These are phyloP conservation scores for Panicum hallii DNA, from an alignment of 202 grass and related monocot genomes.

Conservation along the genomic window DNA sequence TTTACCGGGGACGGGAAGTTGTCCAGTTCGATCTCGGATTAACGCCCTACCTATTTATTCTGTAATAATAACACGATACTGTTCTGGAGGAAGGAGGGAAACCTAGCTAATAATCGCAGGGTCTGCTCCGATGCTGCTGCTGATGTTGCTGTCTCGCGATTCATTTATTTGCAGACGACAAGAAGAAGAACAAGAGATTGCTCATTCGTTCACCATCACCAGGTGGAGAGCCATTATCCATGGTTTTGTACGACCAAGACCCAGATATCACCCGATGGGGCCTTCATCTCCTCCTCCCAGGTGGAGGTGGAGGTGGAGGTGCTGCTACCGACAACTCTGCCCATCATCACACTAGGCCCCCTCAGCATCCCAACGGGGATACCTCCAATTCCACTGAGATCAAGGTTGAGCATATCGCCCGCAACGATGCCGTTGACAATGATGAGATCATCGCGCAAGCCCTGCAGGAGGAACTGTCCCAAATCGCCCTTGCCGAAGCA, in stretches of 20 bases:
- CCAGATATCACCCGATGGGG: slow-evolving; percentile 73
- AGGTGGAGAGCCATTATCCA: background rate
- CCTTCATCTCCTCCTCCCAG: slow-evolving; percentile 67
- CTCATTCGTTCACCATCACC: too few relatives aligned
- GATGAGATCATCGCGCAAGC: slow-evolving; percentile 72
- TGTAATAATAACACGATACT: too few relatives aligned
- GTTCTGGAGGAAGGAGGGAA: too few relatives aligned
- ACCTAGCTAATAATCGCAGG: too few relatives aligned
- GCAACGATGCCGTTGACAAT: slow-evolving; percentile 51
- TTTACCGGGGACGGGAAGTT: too few relatives aligned
- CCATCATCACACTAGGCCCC: background rate
- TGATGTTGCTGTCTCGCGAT: too few relatives aligned
- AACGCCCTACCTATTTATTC: too few relatives aligned
- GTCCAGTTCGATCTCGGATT: too few relatives aligned
- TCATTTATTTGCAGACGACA: too few relatives aligned
- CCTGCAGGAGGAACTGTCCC: slow-evolving; percentile 78
- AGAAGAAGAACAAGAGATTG: too few relatives aligned
- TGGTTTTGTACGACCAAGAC: slow-evolving; percentile 63
- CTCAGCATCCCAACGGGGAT: background rate
- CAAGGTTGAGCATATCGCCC: slow-evolving; percentile 7
- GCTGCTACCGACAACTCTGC: background rate
- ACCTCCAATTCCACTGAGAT: background rate
- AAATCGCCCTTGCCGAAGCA: slow-evolving; percentile 61
- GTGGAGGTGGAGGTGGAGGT: background rate
- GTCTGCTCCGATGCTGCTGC: too few relatives aligned